Evolutionary conservation across 768 basidiomycete species (phyloP).

Genomic region (Termitomyces sp.): DNA sequence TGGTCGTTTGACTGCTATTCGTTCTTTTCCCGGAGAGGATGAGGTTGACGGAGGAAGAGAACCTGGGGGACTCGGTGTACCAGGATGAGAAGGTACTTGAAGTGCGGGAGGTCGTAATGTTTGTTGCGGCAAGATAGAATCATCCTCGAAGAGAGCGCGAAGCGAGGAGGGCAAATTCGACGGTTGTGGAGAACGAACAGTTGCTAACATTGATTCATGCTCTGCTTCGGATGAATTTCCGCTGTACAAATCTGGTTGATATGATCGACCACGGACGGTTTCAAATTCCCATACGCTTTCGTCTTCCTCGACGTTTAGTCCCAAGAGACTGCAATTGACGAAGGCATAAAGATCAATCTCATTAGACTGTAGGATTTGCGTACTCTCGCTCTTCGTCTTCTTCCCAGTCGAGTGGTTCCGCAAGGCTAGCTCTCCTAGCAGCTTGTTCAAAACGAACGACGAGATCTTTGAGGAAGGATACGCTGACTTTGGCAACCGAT

Average conservation of each 20-base stretch:
- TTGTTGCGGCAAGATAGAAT: constrained; percentile 29
- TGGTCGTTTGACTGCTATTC: constrained; percentile 25
- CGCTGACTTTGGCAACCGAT: constrained; percentile 55
- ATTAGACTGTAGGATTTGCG: constrained; percentile 12
- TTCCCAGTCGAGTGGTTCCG: constrained; percentile 68
- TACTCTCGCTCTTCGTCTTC: constrained; percentile 58
- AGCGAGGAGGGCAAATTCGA: constrained; percentile 70
- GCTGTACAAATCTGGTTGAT: constrained; percentile 17
- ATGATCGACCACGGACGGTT: constrained; percentile 45
- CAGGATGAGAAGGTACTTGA: constrained; percentile 19
- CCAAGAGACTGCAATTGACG: constrained; percentile 12
- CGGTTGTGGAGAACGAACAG: constrained; percentile 40
- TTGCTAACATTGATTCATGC: constrained; percentile 29
- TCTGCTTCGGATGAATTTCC: constrained; percentile 10
- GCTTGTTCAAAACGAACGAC: constrained; percentile 72
- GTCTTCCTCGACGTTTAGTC: constrained; percentile 26
- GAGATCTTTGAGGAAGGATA: constrained; percentile 74
- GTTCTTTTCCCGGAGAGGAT: constrained; percentile 32
- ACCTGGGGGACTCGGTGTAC: constrained; percentile 20
- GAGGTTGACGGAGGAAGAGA: constrained; percentile 20
- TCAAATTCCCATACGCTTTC: constrained; percentile 72
- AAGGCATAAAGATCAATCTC: background rate
- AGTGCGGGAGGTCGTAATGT: constrained; percentile 37
- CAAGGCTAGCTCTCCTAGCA: constrained; percentile 74
- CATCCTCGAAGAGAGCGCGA: constrained; percentile 72